These are phyloP conservation scores for Aspergillaceae sp. DNA, from an alignment of 2,329 filamentous ascomycete species.

Conservation along the genomic window DNA sequence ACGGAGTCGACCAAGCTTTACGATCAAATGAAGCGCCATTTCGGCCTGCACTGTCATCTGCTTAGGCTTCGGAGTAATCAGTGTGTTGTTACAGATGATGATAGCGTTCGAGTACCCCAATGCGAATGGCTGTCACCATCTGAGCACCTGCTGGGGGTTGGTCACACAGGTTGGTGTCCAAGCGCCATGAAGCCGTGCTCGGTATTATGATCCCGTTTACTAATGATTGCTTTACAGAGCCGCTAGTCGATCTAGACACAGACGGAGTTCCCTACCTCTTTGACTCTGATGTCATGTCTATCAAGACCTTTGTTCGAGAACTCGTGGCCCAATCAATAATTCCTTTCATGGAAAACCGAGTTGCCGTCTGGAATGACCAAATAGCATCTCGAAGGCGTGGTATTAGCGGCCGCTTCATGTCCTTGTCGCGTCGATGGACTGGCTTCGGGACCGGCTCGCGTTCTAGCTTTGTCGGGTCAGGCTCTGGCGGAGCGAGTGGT, in stretches of 20 bases:
- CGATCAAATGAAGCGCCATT: conserved; percentile 98
- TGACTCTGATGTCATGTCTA: conserved; percentile 81
- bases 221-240: conserved; percentile 16
- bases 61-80: conserved; percentile 75
- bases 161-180: conserved; percentile 14
- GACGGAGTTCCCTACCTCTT: conserved; percentile 67
- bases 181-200: not conserved
- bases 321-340: conserved; percentile 92
- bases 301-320: conserved; percentile 83
- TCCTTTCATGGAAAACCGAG: conserved; percentile 88
- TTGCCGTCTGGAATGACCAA: conserved; percentile 94
- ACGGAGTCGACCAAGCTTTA: conserved; percentile 80
- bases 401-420: conserved; percentile 87
- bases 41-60: conserved; percentile 90
- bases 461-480: conserved; percentile 44
- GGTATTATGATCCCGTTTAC: no score
- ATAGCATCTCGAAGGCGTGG: conserved; percentile 84
- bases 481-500: conserved; percentile 33
- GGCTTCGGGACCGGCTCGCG: conserved; percentile 65
- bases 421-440: conserved; percentile 80
- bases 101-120: conserved; percentile 70
- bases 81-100: conserved; percentile 82
- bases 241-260: conserved; percentile 54
- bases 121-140: conserved; percentile 83
- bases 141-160: conserved; percentile 61